phyloP scores from a whole-genome alignment of 2,329 filamentous ascomycete genomes.

The Aureobasidium vineae region DNA sequence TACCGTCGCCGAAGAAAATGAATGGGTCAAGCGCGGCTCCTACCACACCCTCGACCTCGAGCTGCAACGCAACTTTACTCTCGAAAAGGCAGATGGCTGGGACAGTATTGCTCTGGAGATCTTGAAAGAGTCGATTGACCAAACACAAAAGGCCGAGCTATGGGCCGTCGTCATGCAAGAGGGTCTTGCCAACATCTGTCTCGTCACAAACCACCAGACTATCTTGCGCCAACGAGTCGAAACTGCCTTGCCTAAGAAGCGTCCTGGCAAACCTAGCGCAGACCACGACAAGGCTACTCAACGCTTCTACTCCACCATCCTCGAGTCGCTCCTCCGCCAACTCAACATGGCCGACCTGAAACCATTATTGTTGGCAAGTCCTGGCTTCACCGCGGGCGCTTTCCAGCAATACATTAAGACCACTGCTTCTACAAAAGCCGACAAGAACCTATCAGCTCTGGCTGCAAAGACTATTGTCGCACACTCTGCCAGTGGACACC shows the following conservation, averaged over 20 bases:
- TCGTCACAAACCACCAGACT: conserved; percentile 77
- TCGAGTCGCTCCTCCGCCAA: conserved; percentile 72
- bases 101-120: conserved; percentile 81
- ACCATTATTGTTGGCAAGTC: conserved; percentile 80
- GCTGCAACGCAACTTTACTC: conserved; percentile 78
- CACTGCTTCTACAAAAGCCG: conserved; percentile 62
- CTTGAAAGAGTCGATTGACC: conserved; percentile 73
- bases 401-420: conserved; percentile 73
- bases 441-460: conserved; percentile 66
- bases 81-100: conserved; percentile 84
- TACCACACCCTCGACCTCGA: conserved; percentile 80
- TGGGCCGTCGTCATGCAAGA: conserved; percentile 95
- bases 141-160: conserved; percentile 75
- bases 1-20: conserved; percentile 64
- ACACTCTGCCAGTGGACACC: conserved; percentile 79
- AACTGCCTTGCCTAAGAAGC: conserved; percentile 65
- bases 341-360: conserved; percentile 70
- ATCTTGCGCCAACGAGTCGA: conserved; percentile 70
- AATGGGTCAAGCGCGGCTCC: conserved; percentile 64
- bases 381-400: conserved; percentile 78
- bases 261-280: conserved; percentile 54
- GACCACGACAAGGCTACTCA: conserved; percentile 60
- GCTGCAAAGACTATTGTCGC: conserved; percentile 68
- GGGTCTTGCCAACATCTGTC: conserved; percentile 75
- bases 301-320: conserved; percentile 73